Base-by-base conservation (phyloP, 306 rosid genomes). In the Cicer judaicum region DNA sequence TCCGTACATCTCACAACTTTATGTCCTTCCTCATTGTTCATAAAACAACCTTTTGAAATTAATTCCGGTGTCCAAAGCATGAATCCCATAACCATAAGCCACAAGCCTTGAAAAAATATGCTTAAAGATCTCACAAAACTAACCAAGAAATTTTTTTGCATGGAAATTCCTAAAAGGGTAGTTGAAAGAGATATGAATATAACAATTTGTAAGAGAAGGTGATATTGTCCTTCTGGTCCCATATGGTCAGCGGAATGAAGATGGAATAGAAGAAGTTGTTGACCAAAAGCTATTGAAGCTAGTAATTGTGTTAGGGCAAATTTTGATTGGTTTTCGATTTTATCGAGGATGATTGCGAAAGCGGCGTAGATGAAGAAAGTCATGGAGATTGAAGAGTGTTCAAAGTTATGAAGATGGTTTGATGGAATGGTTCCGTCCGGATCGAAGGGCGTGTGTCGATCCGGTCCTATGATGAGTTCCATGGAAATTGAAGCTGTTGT, bases 181-280 rank as follows among this genome's bases (percentile, higher is more conserved):
- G 93, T 86, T 47, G 61, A 34, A 0, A 94, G 16, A 4, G 90
- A 89, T 0, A 87, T 72, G 0, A 73, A 0, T 21, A 91, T 43
- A 0, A 94, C 11, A 0, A 91, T 60, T 60, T 89, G 94, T 0
- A 93, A 61, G 38, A 93, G 63, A 55, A 86, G 10, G 71, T 94
- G 98, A 81, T 85, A 94, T 19, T 90, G 98, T 5, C 97, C 98
- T 54, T 91, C 96, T 0, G 95, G 96, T 1, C 96, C 97, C 54
- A 8, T 71, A 78, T 94, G 98, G 43, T 91, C 98, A 0, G 97
- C 81, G 0, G 97, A 89, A 86, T 89, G 96, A 14, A 89, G 88
- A 53, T 83, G 93, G 54, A 89, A 91, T 9, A 93, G 91, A 12
- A 93, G 87, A 9, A 93, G 84, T 41, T 91, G 86, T 40, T 91